Percentiles rank a stretch among this genome's conserved stretches.
Evolutionary conservation across 2,329 filamentous ascomycete genomes (phyloP).

Genomic region (Ilyonectria destructans): DNA sequence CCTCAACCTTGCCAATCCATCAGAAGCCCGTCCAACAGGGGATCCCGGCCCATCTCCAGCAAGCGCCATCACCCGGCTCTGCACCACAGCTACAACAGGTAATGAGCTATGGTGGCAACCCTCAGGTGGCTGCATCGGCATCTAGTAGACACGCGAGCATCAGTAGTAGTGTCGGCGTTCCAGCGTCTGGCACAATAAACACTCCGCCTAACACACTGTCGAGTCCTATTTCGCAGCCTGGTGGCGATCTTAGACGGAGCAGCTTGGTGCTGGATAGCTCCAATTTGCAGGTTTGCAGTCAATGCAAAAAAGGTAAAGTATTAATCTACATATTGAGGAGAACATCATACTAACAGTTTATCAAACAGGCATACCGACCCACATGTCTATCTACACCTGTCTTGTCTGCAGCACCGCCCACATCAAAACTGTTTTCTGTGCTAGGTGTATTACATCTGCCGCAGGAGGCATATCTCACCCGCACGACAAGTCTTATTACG

Average conservation of each 20-base stretch:
- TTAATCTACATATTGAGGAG: accelerated
- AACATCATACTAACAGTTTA: background rate
- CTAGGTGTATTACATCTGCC: constrained; percentile 49
- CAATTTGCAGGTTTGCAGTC: constrained; percentile 28
- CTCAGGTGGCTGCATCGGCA: constrained; percentile 17
- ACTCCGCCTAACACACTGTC: constrained; percentile 21
- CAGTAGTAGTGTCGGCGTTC: constrained; percentile 30
- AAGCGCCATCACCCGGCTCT: constrained; percentile 14
- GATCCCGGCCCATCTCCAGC: constrained; percentile 5
- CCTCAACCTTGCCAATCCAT: constrained; percentile 14
- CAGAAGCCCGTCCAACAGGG: constrained; percentile 29
- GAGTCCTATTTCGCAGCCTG: constrained; percentile 31
- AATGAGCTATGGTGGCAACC: constrained; percentile 23
- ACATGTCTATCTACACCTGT: constrained; percentile 48
- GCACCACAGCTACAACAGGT: constrained; percentile 18
- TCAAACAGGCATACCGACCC: constrained; percentile 40
- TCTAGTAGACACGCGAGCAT: constrained; percentile 33
- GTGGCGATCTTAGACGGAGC: constrained; percentile 1
- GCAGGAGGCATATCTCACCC: constrained; percentile 42
- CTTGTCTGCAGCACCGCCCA: constrained; percentile 50
- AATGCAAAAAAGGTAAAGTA: constrained; percentile 43
- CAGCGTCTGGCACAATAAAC: constrained; percentile 31
- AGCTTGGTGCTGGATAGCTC: constrained; percentile 12
- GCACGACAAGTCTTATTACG: constrained; percentile 49
- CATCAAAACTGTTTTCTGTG: constrained; percentile 42